Percentiles rank a stretch among this genome's conserved stretches.
Conservation (phyloP, 2,329 filamentous ascomycete genomes). For the Rutstroemia sp. region DNA sequence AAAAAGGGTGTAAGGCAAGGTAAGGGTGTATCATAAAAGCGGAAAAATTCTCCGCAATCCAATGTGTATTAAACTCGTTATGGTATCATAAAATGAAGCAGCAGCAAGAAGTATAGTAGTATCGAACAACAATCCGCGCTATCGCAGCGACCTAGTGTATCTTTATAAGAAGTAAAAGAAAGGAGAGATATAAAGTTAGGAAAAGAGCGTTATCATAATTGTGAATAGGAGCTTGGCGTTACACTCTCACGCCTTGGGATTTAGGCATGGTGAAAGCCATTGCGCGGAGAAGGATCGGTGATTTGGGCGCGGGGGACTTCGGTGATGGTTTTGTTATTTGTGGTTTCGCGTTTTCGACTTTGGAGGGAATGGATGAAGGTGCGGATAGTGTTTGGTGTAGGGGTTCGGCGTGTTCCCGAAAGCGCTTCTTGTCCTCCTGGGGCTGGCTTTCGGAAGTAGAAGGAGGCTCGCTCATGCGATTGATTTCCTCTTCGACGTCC, state of each 20-base stretch:
- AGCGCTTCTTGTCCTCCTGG: not conserved
- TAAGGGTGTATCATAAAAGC: too few species aligned
- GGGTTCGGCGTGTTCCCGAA: not conserved
- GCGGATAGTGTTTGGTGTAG: not conserved
- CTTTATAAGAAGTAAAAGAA: not conserved
- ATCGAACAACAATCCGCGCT: too few species aligned
- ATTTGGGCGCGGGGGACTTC: not conserved
- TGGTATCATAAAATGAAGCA: too few species aligned
- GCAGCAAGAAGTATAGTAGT: too few species aligned
- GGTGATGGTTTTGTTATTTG: not conserved
- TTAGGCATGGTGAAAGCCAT: slow-evolving; percentile 7
- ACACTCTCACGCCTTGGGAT: slow-evolving; percentile 1
- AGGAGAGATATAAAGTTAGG: not conserved
- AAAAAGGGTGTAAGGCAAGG: too few species aligned
- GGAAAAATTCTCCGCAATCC: too few species aligned
- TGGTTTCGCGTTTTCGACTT: not conserved
- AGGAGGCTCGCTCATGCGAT: slow-evolving; percentile 28
- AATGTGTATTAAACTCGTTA: too few species aligned
- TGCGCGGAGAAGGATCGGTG: not conserved
- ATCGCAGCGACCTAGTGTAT: too few species aligned
- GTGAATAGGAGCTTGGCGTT: not conserved
- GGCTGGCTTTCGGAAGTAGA: not conserved
- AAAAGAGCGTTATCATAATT: not conserved
- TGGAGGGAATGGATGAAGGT: not conserved
- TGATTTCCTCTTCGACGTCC: slow-evolving; percentile 58